phyloP scores from a whole-genome alignment of 2,329 filamentous ascomycete genomes.

The Fusarium sp. region DNA sequence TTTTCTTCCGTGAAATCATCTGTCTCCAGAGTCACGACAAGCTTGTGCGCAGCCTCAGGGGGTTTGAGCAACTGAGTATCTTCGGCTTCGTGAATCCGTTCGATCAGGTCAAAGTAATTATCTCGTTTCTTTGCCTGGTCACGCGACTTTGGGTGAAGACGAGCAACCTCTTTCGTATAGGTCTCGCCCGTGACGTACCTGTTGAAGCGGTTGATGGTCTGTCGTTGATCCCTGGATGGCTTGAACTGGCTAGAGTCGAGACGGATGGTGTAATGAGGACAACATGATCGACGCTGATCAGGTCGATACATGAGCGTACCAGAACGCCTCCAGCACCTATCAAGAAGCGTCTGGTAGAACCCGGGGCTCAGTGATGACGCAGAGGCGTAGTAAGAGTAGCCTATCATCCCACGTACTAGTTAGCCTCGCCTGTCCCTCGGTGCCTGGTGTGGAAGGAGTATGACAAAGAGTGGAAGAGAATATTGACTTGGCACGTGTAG shows the following conservation, averaged over 20 bases:
- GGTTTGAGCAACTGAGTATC: conserved; percentile 63
- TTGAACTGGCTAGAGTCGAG: conserved; percentile 75
- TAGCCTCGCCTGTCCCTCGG: conserved; percentile 27
- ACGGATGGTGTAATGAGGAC: conserved; percentile 89
- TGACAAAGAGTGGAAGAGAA: not conserved
- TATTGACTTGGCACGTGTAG: conserved; percentile 3
- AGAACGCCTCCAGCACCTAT: conserved; percentile 83
- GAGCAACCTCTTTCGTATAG: conserved; percentile 74
- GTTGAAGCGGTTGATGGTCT: conserved; percentile 82
- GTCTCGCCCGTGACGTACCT: conserved; percentile 74
- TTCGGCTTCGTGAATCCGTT: conserved; percentile 78
- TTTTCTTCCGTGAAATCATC: conserved; percentile 82
- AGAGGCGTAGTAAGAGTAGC: conserved; percentile 78
- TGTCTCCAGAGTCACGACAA: conserved; percentile 77
- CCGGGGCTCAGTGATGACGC: conserved; percentile 70
- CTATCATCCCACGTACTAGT: conserved; percentile 56
- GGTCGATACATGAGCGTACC: conserved; percentile 80
- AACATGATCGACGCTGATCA: conserved; percentile 84
- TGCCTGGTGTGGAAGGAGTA: conserved; percentile 6
- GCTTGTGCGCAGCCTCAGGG: conserved; percentile 73
- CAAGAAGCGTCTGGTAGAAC: conserved; percentile 78
- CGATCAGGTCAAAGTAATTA: conserved; percentile 74
- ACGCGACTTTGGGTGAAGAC: conserved; percentile 74
- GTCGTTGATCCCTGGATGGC: conserved; percentile 77
- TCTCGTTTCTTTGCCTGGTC: conserved; percentile 72